Evolutionary conservation across 805 yeast genomes (phyloP).

Genomic region (Yarrowia sp.): DNA sequence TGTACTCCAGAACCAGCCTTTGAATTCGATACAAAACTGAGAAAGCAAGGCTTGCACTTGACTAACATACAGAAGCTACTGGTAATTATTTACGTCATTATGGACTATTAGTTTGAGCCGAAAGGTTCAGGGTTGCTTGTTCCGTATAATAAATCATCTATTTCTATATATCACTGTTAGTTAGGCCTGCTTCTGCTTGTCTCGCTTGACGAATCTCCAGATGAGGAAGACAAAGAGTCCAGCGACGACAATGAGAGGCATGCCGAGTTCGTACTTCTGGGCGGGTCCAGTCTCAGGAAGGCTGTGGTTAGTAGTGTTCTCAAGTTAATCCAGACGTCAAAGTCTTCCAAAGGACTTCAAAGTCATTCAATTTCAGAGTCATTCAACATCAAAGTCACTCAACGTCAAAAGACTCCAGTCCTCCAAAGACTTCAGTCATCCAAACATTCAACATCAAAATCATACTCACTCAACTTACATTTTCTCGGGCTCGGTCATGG

Average conservation of each 20-base stretch:
- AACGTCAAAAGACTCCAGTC: too few relatives aligned
- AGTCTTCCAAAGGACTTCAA: too few relatives aligned
- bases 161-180: background rate
- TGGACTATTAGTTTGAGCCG: too few relatives aligned
- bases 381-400: too few relatives aligned
- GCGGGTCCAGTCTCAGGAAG: background rate
- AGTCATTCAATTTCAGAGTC: too few relatives aligned
- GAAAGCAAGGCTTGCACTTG: background rate
- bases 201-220: background rate
- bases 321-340: too few relatives aligned
- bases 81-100: too few relatives aligned
- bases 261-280: background rate
- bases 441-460: too few relatives aligned
- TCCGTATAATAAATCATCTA: conserved; percentile 8
- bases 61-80: background rate
- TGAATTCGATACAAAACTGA: too few relatives aligned
- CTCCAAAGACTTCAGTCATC: too few relatives aligned
- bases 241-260: background rate
- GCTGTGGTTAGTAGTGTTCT: background rate
- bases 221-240: background rate
- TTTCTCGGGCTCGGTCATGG: conserved; percentile 22
- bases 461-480: background rate
- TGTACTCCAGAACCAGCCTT: too few relatives aligned
- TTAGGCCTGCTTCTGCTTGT: background rate
- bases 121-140: too few relatives aligned